Percentiles rank a stretch among this genome's conserved stretches.
These are phyloP conservation scores for Chlorella sp. DNA, from an alignment of 139 green algal species.

Conservation along the genomic window DNA sequence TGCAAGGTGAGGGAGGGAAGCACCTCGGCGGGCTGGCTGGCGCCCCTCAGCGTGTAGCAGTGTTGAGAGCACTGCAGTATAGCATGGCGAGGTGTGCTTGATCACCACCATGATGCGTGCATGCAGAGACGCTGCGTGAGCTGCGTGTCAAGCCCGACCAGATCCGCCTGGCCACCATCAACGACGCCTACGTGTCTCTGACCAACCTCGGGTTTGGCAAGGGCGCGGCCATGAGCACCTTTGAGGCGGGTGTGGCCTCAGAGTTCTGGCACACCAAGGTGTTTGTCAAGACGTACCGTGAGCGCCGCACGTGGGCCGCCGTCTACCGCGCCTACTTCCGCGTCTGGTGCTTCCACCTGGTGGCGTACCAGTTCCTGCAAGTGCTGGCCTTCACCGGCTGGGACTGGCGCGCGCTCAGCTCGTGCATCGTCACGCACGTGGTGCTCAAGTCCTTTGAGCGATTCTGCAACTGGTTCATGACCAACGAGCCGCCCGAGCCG, in stretches of 20 bases:
- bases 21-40: no score
- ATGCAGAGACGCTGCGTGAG: conserved; percentile 9
- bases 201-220: conserved; percentile 31
- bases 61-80: no score
- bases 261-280: conserved; percentile 39
- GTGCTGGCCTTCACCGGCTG: conserved; percentile 22
- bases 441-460: conserved; percentile 30
- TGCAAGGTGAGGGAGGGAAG: conserved; percentile 14
- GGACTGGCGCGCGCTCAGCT: conserved; percentile 26
- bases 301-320: conserved; percentile 36
- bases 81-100: no score
- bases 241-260: conserved; percentile 28
- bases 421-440: conserved; percentile 19
- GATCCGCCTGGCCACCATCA: conserved; percentile 4
- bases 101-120: background rate
- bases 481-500: conserved; percentile 28
- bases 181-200: conserved; percentile 29
- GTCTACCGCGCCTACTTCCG: conserved; percentile 47
- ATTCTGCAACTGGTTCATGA: conserved; percentile 42
- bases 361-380: conserved; percentile 38
- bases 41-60: no score
- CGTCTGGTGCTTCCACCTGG: conserved; percentile 31
- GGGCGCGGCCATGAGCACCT: conserved; percentile 10
- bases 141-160: conserved; percentile 13
- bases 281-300: conserved; percentile 52